phyloP scores from a whole-genome alignment of 2,329 filamentous ascomycete species.

The Dryadomyces quercus-mongolicae region DNA sequence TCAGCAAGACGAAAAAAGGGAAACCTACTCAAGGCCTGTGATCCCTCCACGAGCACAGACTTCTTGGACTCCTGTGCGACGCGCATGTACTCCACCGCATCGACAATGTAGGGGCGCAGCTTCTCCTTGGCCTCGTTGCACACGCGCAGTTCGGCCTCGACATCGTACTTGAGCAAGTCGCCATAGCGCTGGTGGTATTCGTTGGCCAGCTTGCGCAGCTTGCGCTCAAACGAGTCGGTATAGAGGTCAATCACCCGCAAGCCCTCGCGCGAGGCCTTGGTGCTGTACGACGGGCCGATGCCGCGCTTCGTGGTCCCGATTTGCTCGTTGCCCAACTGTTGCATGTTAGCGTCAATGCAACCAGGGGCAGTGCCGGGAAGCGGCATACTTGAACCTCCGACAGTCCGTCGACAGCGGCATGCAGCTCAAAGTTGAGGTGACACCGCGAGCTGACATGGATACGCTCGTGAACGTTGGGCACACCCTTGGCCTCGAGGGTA shows the following conservation, averaged over 20 bases:
- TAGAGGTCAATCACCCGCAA: conserved; percentile 58
- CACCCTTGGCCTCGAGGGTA: conserved; percentile 27
- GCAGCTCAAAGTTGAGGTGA: conserved; percentile 53
- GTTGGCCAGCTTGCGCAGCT: conserved; percentile 46
- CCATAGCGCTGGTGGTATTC: conserved; percentile 61
- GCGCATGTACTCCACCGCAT: conserved; percentile 43
- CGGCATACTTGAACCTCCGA: conserved; percentile 5
- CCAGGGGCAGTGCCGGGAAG: neutral
- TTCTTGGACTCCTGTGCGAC: conserved; percentile 38
- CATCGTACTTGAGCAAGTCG: conserved; percentile 43
- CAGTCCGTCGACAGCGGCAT: conserved; percentile 52
- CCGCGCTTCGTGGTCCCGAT: conserved; percentile 16
- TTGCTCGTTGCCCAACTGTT: conserved; percentile 26
- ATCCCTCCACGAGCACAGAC: conserved; percentile 50
- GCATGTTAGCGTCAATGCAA: neutral
- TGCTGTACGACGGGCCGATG: conserved; percentile 22
- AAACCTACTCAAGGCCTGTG: conserved; percentile 15
- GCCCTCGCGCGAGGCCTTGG: conserved; percentile 52
- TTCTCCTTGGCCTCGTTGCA: conserved; percentile 47
- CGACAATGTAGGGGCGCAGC: conserved; percentile 50
- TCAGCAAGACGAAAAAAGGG: neutral
- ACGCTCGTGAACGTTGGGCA: conserved; percentile 26
- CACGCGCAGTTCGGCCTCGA: conserved; percentile 54
- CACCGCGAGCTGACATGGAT: conserved; percentile 53
- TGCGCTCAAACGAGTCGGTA: conserved; percentile 53